Base-by-base conservation (phyloP, 1,284 basidiomycete species). In the Neonothopanus nambi region DNA sequence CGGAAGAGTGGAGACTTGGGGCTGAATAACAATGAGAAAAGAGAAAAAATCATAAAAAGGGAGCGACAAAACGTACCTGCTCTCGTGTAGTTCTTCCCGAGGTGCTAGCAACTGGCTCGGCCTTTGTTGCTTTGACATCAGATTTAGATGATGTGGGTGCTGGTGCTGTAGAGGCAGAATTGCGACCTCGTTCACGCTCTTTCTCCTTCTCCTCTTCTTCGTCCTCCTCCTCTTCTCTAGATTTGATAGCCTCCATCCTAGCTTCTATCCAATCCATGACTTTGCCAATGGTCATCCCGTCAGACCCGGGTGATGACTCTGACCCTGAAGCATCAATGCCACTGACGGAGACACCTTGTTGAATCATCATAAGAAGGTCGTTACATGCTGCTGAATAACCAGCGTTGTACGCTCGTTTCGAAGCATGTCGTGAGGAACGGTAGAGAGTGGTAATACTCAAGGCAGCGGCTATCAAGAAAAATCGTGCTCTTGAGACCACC, bases 231-330 rank as follows among this genome's bases (percentile, higher is more conserved):
- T 89, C 87, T 54, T 89, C 85, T 48, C 82, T 74, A 2, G 80
- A 74, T 61, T 76, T 80, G 52, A 90, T 80, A 0, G 87, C 87
- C 30, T 91, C 89, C 40, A 89, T 69, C 53, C 85, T 69, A 2
- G 83, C 85, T 61, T 87, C 85, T 56, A 85, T 80, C 83, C 89
- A 91, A 61, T 91, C 87, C 83, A 91, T 82, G 50, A 91, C 82
- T 40, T 84, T 70, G 13, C 85, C 87, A 61, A 91, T 85, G 0
- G 84, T 82, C 79, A 88, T 82, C 47, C 78, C 80, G 51, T 73
- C 73, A 30, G 70, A 62, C 43, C 70, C 71, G 36, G 67, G 65
- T 37, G 65, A 66, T 43, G 68, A 64, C 51, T 70, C 72, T 38
- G 74, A 63, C 38, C 62, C 65, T 45, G 70, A 67, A 48, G 66